A percentile compares a stretch with the other conserved stretches of the same genome.
Evolutionary conservation across 805 yeast species (phyloP).

Genomic region (Pichia cephalocereana): DNA sequence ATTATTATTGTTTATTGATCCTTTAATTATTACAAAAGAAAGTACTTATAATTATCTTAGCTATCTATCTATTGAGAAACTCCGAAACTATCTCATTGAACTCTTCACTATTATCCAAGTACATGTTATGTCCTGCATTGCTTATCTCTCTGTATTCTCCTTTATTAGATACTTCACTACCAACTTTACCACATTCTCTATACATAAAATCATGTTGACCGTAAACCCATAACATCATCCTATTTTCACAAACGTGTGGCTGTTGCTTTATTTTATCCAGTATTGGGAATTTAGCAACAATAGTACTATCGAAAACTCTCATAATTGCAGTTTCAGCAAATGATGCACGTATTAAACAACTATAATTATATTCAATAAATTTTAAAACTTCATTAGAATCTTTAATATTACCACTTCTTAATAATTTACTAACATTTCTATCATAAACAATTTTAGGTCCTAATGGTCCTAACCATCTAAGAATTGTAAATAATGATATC

Average conservation of each 20-base stretch:
- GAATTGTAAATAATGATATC: constrained; percentile 38
- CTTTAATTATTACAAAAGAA: no score
- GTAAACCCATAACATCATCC: constrained; percentile 39
- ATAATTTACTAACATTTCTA: constrained; percentile 22
- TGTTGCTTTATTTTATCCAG: constrained; percentile 39
- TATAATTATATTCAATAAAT: constrained; percentile 27
- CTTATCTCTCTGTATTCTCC: constrained; percentile 5
- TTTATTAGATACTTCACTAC: constrained; percentile 17
- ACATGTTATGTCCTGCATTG: constrained; percentile 68
- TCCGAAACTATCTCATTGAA: constrained; percentile 41
- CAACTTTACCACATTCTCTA: constrained; percentile 45
- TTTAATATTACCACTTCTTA: constrained; percentile 19
- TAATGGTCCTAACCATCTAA: constrained; percentile 35
- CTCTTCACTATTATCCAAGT: constrained; percentile 50
- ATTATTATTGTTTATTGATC: no score
- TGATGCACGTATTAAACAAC: constrained; percentile 22
- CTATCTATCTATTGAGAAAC: constrained; percentile 23
- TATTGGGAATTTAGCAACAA: constrained; percentile 58
- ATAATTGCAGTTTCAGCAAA: constrained; percentile 32
- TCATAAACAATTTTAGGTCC: constrained; percentile 24
- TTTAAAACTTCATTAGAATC: constrained; percentile 20
- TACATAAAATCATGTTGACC: constrained; percentile 77
- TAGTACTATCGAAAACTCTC: constrained; percentile 44
- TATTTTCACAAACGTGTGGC: constrained; percentile 18
- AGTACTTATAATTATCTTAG: no score